phyloP scores from a whole-genome alignment of 345 rosid genomes.

The Tarenaya hassleriana region DNA sequence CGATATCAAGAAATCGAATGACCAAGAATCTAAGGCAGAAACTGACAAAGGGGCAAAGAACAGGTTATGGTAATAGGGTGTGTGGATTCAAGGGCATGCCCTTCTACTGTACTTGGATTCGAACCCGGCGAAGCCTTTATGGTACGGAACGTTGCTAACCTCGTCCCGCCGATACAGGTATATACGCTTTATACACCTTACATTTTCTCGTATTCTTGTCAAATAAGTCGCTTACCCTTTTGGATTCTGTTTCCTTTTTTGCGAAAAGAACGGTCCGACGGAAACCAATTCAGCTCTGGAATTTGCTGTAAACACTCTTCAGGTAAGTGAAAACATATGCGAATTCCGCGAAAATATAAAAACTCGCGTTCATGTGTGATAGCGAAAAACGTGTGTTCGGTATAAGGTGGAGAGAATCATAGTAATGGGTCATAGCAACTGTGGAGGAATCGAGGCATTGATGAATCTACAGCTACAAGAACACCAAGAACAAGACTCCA shows the following conservation, averaged over 20 bases:
- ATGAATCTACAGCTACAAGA: slow-evolving; percentile 75
- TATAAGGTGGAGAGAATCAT: slow-evolving; percentile 80
- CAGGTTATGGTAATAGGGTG: slow-evolving; percentile 95
- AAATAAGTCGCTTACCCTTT: slow-evolving; percentile 8
- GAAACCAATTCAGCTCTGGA: slow-evolving; percentile 94
- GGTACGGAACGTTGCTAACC: slow-evolving; percentile 86
- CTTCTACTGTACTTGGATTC: slow-evolving; percentile 77
- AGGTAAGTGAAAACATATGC: slow-evolving; percentile 36
- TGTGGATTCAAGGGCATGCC: slow-evolving; percentile 94
- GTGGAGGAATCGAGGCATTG: slow-evolving; percentile 84
- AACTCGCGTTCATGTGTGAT: background rate
- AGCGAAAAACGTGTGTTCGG: background rate
- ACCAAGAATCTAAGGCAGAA: slow-evolving; percentile 7
- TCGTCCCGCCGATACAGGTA: slow-evolving; percentile 78
- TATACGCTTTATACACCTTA: background rate
- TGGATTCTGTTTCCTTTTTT: slow-evolving; percentile 2
- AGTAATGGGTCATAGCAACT: slow-evolving; percentile 78
- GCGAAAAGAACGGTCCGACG: slow-evolving; percentile 67
- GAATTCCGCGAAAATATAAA: too few species aligned
- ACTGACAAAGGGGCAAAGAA: slow-evolving; percentile 29
- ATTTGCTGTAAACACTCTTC: slow-evolving; percentile 71
- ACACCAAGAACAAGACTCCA: slow-evolving; percentile 42
- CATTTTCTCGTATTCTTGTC: background rate
- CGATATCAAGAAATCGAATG: too few species aligned
- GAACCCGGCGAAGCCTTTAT: slow-evolving; percentile 93